Evolutionary conservation across 1,139 yeast genomes (phyloP).

Genomic region (Kurtzmaniella quercitrusa): DNA sequence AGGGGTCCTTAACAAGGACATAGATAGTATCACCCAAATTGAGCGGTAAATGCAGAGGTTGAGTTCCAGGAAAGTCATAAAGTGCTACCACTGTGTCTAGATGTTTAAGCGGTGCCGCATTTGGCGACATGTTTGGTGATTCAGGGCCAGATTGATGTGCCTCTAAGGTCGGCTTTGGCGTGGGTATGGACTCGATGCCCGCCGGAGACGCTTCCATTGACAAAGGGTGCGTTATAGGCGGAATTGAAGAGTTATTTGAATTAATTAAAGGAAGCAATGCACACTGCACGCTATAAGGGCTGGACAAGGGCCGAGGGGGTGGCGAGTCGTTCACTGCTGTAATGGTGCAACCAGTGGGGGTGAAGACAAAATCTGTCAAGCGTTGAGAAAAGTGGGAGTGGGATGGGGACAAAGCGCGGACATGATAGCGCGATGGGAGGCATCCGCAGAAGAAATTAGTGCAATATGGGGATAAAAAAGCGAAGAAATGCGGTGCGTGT

Average conservation of each 20-base stretch:
- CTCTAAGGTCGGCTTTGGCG: constrained; percentile 10
- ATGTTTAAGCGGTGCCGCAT: constrained; percentile 29
- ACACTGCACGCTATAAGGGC: not conserved
- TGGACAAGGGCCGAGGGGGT: not conserved
- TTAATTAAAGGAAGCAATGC: not conserved
- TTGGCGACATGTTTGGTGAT: not conserved
- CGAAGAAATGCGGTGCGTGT: no score
- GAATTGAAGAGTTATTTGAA: not conserved
- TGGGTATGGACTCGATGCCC: constrained; percentile 28
- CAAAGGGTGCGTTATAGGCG: not conserved
- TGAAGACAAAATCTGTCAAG: not conserved
- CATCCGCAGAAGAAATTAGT: no score
- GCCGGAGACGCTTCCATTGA: constrained; percentile 39
- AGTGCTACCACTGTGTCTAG: constrained; percentile 51
- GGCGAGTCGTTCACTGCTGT: not conserved
- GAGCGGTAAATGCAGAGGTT: constrained; percentile 43
- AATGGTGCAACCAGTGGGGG: not conserved
- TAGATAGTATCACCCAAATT: constrained; percentile 49
- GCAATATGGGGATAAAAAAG: no score
- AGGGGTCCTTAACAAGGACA: constrained; percentile 48
- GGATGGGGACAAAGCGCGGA: not conserved
- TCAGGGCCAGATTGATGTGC: not conserved
- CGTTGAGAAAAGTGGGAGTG: not conserved
- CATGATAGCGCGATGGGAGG: not conserved
- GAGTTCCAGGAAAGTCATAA: constrained; percentile 48